Percentiles rank a stretch among this genome's conserved stretches.
These are phyloP conservation scores for Plantago lanceolata DNA, from an alignment of 305 asterid genomes.

Conservation along the genomic window DNA sequence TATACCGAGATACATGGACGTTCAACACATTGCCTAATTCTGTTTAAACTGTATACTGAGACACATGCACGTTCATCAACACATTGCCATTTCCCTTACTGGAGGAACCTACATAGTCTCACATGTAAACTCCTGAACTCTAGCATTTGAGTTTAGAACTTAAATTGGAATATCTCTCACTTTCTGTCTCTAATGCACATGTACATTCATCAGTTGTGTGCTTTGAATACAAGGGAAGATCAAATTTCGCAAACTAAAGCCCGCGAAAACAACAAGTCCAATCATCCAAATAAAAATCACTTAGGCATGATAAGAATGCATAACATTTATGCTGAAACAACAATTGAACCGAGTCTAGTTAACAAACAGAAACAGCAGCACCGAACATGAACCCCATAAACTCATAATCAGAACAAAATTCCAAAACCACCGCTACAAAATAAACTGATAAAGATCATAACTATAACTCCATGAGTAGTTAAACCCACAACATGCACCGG, in stretches of 20 bases:
- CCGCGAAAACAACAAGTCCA: conserved; percentile 25
- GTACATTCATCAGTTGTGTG: background rate
- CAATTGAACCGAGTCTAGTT: conserved; percentile 7
- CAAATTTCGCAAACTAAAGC: conserved; percentile 14
- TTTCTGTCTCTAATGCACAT: background rate
- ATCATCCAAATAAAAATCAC: conserved; percentile 9
- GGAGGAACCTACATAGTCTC: background rate
- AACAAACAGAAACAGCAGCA: conserved; percentile 18
- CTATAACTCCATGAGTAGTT: conserved; percentile 25
- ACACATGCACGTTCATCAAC: background rate
- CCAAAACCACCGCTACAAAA: conserved; percentile 26
- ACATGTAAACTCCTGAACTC: background rate
- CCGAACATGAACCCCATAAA: conserved; percentile 22
- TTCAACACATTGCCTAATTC: conserved; percentile 4
- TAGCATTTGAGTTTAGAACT: background rate
- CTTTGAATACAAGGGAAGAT: conserved; percentile 9
- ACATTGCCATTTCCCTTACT: background rate
- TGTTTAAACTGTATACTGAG: too few species aligned
- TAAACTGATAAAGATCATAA: conserved; percentile 22
- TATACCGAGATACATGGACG: background rate
- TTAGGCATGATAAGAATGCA: background rate
- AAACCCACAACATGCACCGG: conserved; percentile 31
- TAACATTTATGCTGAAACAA: conserved; percentile 19
- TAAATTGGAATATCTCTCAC: background rate
- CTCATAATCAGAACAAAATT: conserved; percentile 24